Percentiles rank a stretch among this genome's conserved stretches.
phyloP scores from a whole-genome alignment of 352 stramenopile genomes.

The Globisporangium lucens region DNA sequence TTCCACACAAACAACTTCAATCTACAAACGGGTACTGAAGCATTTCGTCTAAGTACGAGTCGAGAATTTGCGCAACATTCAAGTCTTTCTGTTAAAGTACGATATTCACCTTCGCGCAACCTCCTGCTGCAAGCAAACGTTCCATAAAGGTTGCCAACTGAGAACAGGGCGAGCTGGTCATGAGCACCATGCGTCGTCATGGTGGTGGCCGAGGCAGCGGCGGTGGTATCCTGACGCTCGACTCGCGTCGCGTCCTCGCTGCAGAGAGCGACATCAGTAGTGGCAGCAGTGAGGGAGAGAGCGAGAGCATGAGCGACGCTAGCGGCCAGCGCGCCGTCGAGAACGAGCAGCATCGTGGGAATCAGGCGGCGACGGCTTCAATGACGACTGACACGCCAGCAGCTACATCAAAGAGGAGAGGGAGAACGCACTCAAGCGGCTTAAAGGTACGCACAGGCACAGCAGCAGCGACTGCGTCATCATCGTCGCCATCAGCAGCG shows the following conservation, averaged over 20 bases:
- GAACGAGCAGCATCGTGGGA: slow-evolving; percentile 12
- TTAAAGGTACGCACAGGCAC: not conserved
- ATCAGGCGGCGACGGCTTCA: not conserved
- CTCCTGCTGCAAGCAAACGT: not conserved
- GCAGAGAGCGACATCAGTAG: not conserved
- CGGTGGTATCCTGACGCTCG: not conserved
- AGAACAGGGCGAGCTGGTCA: not conserved
- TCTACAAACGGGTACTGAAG: not conserved
- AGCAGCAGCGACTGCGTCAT: not conserved
- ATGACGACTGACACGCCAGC: slow-evolving; percentile 1
- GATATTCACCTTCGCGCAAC: slow-evolving; percentile 3
- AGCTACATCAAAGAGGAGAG: slow-evolving; percentile 11
- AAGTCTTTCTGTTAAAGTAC: not conserved
- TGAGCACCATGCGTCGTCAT: slow-evolving; percentile 2
- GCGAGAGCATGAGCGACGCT: slow-evolving; percentile 12
- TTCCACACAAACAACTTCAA: not conserved
- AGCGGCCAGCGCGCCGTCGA: slow-evolving; percentile 5
- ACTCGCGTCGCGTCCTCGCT: not conserved
- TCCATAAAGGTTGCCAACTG: slow-evolving; percentile 2
- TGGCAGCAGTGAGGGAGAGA: slow-evolving; percentile 11
- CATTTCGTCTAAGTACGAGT: not conserved
- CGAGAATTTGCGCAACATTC: not conserved
- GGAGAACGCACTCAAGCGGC: not conserved
- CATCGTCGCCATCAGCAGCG: not conserved
- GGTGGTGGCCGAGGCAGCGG: not conserved